Conservation (phyloP, 2,329 filamentous ascomycete species). For the Cladosporium sp. region DNA sequence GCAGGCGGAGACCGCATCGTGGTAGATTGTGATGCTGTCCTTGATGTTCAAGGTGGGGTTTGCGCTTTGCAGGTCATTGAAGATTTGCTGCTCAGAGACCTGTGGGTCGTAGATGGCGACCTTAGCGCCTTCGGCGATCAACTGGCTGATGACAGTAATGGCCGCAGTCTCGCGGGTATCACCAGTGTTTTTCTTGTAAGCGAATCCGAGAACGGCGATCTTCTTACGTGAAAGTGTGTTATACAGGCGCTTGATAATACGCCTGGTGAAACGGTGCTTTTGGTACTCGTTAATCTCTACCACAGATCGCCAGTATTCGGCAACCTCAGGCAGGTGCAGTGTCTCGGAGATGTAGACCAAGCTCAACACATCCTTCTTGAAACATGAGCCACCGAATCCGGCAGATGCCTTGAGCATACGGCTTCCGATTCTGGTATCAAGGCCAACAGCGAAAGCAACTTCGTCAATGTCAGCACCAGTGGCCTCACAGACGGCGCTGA, state of each 20-base stretch:
- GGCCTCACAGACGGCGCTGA: constrained; percentile 74
- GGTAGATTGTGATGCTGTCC: constrained; percentile 32
- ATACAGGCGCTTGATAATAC: constrained; percentile 66
- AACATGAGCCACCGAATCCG: constrained; percentile 77
- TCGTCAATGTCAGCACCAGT: constrained; percentile 75
- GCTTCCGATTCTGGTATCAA: constrained; percentile 70
- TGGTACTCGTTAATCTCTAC: constrained; percentile 75
- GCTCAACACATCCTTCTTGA: constrained; percentile 75
- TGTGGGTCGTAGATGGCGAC: constrained; percentile 68
- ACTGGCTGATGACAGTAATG: constrained; percentile 65
- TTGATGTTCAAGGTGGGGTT: constrained; percentile 27
- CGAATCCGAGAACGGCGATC: constrained; percentile 69
- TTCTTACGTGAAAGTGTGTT: constrained; percentile 70
- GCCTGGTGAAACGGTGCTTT: constrained; percentile 65
- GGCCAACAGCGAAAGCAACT: constrained; percentile 54
- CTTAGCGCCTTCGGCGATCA: constrained; percentile 61
- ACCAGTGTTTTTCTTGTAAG: constrained; percentile 76
- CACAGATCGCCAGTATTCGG: constrained; percentile 72
- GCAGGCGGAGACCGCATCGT: constrained; percentile 36
- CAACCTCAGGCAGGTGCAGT: constrained; percentile 69
- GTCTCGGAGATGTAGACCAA: constrained; percentile 73
- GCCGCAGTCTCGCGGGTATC: constrained; percentile 72
- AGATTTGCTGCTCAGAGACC: constrained; percentile 36
- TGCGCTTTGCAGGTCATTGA: constrained; percentile 31
- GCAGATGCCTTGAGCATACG: constrained; percentile 73